Conservation (phyloP, 1,284 basidiomycete genomes). For the Apiotrichum porosum region DNA sequence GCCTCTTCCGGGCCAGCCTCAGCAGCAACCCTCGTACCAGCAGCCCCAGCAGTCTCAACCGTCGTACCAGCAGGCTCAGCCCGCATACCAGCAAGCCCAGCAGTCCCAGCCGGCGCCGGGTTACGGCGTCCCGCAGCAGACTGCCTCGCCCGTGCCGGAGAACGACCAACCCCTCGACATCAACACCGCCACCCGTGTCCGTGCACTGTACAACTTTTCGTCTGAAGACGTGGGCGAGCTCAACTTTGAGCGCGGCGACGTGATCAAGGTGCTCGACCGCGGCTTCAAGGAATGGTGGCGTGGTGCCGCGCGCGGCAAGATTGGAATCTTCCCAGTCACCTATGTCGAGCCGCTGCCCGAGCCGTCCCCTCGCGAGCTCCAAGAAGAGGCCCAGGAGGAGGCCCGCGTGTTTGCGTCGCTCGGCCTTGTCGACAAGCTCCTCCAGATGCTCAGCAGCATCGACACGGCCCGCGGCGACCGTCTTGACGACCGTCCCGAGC, state of each 20-base stretch:
- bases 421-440: slow-evolving; percentile 76
- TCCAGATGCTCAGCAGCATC: slow-evolving; percentile 71
- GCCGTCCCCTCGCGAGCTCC: slow-evolving; percentile 70
- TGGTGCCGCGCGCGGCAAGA: slow-evolving; percentile 84
- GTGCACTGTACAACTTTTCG: slow-evolving; percentile 85
- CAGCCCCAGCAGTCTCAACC: slow-evolving; percentile 21
- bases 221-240: slow-evolving; percentile 87
- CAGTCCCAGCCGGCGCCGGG: slow-evolving; percentile 21
- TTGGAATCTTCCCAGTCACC: slow-evolving; percentile 97
- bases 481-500: slow-evolving; percentile 88
- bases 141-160: slow-evolving; percentile 22
- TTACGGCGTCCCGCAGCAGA: slow-evolving; percentile 16
- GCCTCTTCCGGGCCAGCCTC: background rate
- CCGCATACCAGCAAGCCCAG: slow-evolving; percentile 5
- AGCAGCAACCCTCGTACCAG: slow-evolving; percentile 6
- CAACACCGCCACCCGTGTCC: slow-evolving; percentile 67
- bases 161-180: slow-evolving; percentile 42
- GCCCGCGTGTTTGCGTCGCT: slow-evolving; percentile 60
- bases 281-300: slow-evolving; percentile 99
- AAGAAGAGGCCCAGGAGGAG: slow-evolving; percentile 82
- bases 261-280: slow-evolving; percentile 92
- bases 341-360: slow-evolving; percentile 93
- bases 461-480: slow-evolving; percentile 72
- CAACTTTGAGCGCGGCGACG: slow-evolving; percentile 85
- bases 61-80: slow-evolving; percentile 20